phyloP scores from a whole-genome alignment of 1,139 yeast species.

The Suzukiozyma palmioleophila region DNA sequence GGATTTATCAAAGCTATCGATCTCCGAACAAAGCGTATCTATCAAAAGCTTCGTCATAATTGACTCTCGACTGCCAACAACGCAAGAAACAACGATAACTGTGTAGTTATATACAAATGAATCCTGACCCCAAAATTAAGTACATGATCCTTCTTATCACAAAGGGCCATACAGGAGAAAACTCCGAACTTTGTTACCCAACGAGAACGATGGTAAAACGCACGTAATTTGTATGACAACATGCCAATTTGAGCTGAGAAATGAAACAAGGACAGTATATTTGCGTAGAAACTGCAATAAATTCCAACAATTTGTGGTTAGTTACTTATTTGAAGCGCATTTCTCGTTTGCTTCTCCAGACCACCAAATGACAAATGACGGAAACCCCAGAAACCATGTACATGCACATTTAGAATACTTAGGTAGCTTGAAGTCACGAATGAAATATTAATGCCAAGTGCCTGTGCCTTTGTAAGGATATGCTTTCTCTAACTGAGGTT shows the following conservation, averaged over 20 bases:
- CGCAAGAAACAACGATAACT: neutral
- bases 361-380: no score
- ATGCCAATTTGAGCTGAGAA: neutral
- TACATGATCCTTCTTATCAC: neutral
- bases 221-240: neutral
- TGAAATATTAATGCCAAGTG: no score
- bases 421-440: no score
- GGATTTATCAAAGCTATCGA: conserved; percentile 17
- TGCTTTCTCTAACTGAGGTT: no score
- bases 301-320: no score
- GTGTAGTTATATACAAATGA: neutral
- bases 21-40: conserved; percentile 25
- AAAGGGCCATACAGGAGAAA: neutral
- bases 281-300: no score
- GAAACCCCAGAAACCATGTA: no score
- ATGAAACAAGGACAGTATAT: neutral
- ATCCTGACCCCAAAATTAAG: neutral
- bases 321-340: no score
- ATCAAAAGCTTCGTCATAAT: conserved; percentile 22
- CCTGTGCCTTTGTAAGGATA: no score
- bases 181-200: neutral
- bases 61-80: neutral
- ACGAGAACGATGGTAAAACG: neutral
- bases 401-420: no score
- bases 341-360: no score